These are phyloP conservation scores for Piper betle DNA, from an alignment of 164 flowering plant species.

Conservation along the genomic window DNA sequence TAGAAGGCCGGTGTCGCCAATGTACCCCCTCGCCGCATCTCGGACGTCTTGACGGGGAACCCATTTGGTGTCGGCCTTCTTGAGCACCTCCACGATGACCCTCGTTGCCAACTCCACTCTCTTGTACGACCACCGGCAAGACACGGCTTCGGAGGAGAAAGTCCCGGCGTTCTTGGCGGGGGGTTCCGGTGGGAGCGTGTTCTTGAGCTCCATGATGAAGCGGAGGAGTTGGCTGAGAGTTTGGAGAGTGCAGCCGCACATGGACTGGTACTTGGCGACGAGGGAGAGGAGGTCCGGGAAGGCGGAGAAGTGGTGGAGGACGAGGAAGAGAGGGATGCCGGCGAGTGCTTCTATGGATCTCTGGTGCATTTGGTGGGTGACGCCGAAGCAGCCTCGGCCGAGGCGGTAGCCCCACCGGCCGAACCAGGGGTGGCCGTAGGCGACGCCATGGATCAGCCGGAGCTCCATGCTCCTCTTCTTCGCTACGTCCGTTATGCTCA, in stretches of 20 bases:
- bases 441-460: constrained; percentile 62
- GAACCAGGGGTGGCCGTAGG: constrained; percentile 73
- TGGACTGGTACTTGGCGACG: constrained; percentile 42
- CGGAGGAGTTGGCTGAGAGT: constrained; percentile 53
- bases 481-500: constrained; percentile 60
- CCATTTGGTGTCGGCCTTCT: constrained; percentile 55
- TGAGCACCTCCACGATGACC: constrained; percentile 73
- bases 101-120: constrained; percentile 77
- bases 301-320: constrained; percentile 25
- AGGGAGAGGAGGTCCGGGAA: constrained; percentile 28
- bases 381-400: constrained; percentile 64
- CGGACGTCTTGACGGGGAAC: constrained; percentile 90
- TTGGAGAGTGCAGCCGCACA: constrained; percentile 41
- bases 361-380: constrained; percentile 45
- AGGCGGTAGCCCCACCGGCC: constrained; percentile 82
- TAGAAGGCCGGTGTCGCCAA: constrained; percentile 86
- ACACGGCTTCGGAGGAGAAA: constrained; percentile 23
- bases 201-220: constrained; percentile 60
- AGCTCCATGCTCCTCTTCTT: constrained; percentile 71
- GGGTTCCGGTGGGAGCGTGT: constrained; percentile 35
- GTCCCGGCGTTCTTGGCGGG: constrained; percentile 4
- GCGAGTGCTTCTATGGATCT: constrained; percentile 62
- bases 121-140: constrained; percentile 81
- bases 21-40: constrained; percentile 72
- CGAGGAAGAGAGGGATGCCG: constrained; percentile 25